These are phyloP conservation scores for Rutidosis leptorrhynchoides DNA, from an alignment of 129 eudicot genomes.

Conservation along the genomic window DNA sequence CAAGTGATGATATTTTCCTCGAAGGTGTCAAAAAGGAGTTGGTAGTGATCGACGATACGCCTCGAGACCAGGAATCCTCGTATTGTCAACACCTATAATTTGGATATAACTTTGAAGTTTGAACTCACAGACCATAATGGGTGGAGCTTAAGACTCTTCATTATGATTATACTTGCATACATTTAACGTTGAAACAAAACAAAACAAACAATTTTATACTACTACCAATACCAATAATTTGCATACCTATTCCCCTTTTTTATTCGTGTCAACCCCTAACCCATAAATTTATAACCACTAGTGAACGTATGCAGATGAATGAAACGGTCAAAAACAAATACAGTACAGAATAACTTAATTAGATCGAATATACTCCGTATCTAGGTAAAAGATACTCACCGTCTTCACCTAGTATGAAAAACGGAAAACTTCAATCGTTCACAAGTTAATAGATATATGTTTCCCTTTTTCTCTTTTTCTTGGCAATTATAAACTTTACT, in stretches of 20 bases:
- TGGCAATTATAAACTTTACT: too few relatives aligned
- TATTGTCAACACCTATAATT: conserved; percentile 21
- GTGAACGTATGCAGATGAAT: too few relatives aligned
- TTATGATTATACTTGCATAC: neutral
- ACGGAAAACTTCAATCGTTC: too few relatives aligned
- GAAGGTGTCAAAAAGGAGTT: conserved; percentile 26
- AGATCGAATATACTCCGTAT: too few relatives aligned
- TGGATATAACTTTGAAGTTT: conserved; percentile 20
- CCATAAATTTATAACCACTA: too few relatives aligned
- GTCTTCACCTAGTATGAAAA: too few relatives aligned
- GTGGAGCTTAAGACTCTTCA: conserved; percentile 16
- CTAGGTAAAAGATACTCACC: too few relatives aligned
- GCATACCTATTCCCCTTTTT: too few relatives aligned
- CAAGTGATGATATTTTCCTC: conserved; percentile 14
- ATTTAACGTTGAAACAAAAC: neutral
- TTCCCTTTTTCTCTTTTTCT: too few relatives aligned
- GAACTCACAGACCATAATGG: neutral
- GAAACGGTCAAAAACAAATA: too few relatives aligned
- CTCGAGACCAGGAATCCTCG: conserved; percentile 17
- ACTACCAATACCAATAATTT: neutral
- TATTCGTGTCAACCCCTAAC: neutral
- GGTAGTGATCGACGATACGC: conserved; percentile 16
- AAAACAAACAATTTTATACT: neutral
- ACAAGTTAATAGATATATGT: too few relatives aligned
- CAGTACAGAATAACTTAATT: too few relatives aligned